Conservation (phyloP, 495 filamentous ascomycete genomes). For the Pyronema omphalodes region DNA sequence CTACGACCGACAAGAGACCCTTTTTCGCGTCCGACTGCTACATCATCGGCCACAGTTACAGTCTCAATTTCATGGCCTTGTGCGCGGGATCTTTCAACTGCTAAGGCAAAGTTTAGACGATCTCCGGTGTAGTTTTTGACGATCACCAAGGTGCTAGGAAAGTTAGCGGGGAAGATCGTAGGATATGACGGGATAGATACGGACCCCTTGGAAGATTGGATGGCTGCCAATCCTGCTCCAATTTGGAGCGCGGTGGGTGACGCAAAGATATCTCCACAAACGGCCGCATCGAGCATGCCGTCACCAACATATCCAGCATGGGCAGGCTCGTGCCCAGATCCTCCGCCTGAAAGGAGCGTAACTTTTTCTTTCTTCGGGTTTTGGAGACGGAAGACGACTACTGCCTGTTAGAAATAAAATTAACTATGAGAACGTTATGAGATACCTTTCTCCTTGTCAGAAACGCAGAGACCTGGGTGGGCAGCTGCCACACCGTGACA, state of each 20-base stretch:
- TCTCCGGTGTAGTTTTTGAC: constrained; percentile 62
- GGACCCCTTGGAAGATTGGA: constrained; percentile 32
- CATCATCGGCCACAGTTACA: constrained; percentile 90
- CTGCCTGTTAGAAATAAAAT: background rate
- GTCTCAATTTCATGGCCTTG: constrained; percentile 67
- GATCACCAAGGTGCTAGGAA: constrained; percentile 39
- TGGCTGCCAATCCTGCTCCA: constrained; percentile 48
- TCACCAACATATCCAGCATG: constrained; percentile 52
- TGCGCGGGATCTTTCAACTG: constrained; percentile 76
- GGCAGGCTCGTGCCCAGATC: constrained; percentile 81
- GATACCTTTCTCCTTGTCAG: background rate
- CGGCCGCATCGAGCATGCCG: constrained; percentile 64
- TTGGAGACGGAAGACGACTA: constrained; percentile 24
- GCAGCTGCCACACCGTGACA: background rate
- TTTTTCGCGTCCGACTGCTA: constrained; percentile 65
- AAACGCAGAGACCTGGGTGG: background rate
- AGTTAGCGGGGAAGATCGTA: background rate
- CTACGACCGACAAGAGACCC: constrained; percentile 80
- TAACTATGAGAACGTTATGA: background rate
- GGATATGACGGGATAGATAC: background rate
- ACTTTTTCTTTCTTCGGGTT: constrained; percentile 32
- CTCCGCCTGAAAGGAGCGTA: constrained; percentile 74
- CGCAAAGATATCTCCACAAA: constrained; percentile 87
- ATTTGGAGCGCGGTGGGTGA: constrained; percentile 76
- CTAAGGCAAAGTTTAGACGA: constrained; percentile 88